These are phyloP conservation scores for Leccinellum rugosiceps DNA, from an alignment of 768 basidiomycete species.

Conservation along the genomic window DNA sequence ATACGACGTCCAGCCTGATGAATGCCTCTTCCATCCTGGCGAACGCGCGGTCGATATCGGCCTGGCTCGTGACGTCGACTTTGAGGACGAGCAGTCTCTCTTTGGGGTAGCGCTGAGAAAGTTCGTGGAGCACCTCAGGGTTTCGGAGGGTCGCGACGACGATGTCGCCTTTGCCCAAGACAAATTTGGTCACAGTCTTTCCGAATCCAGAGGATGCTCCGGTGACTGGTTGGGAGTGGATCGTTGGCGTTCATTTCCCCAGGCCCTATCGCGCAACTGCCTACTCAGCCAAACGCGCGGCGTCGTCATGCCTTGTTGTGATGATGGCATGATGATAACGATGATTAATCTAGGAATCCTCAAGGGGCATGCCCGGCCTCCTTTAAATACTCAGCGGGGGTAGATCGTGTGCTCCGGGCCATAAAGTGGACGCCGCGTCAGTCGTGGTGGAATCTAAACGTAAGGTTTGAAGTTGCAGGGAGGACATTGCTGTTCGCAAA, in stretches of 20 bases:
- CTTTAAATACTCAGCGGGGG: too few relatives aligned
- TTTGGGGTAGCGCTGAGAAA: constrained; percentile 1
- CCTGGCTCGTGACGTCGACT: constrained; percentile 12
- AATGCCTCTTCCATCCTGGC: constrained; percentile 5
- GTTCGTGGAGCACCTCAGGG: constrained; percentile 24
- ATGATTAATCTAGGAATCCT: too few relatives aligned
- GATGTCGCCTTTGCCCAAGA: constrained; percentile 34
- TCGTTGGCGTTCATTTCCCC: background rate
- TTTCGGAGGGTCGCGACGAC: constrained; percentile 43
- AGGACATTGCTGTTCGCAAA: too few relatives aligned
- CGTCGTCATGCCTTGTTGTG: background rate
- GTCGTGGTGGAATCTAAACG: too few relatives aligned
- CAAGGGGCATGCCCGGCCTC: background rate
- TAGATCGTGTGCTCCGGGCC: too few relatives aligned
- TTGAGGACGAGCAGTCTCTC: constrained; percentile 14
- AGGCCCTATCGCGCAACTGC: background rate
- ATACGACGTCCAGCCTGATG: constrained; percentile 17
- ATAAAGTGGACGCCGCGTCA: too few relatives aligned
- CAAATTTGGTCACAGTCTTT: constrained; percentile 27
- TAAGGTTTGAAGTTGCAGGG: too few relatives aligned
- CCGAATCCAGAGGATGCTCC: constrained; percentile 42
- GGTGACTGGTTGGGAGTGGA: constrained; percentile 29
- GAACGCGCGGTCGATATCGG: constrained; percentile 13
- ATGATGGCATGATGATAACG: background rate
- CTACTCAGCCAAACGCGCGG: constrained; percentile 13